Evolutionary conservation across 441 rosid species (phyloP).

Genomic region (Adansonia gregorii): DNA sequence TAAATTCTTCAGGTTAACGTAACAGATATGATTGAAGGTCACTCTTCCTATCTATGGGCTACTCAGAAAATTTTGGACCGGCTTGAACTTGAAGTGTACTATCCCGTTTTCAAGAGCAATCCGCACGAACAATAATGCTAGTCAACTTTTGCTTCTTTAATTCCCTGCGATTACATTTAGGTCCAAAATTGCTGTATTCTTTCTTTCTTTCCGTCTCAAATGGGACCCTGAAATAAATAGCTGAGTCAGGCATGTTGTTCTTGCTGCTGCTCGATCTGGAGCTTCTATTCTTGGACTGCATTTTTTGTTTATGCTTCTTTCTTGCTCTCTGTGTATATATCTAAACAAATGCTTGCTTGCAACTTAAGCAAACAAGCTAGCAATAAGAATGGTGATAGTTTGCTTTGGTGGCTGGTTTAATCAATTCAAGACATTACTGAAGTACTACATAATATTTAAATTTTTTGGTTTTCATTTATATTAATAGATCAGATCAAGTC

Average conservation of each 20-base stretch:
- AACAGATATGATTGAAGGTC: constrained; percentile 66
- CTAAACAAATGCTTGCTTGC: background rate
- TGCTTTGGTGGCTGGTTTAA: background rate
- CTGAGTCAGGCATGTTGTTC: background rate
- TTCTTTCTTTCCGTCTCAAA: background rate
- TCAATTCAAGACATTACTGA: background rate
- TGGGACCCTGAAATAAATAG: constrained; percentile 6
- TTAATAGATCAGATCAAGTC: background rate
- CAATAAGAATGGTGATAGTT: background rate
- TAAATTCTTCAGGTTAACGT: constrained; percentile 56
- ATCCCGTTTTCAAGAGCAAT: constrained; percentile 54
- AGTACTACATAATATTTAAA: background rate
- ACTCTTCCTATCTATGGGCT: constrained; percentile 69
- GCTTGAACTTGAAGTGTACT: constrained; percentile 70
- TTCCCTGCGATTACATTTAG: background rate
- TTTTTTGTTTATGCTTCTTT: background rate
- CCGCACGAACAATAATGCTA: background rate
- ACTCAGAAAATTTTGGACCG: constrained; percentile 51
- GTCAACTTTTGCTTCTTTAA: background rate
- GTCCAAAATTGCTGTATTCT: background rate
- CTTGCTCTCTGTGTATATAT: background rate
- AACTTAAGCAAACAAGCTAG: background rate
- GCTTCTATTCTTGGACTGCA: background rate
- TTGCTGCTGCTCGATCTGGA: background rate
- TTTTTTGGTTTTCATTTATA: background rate